phyloP scores from a whole-genome alignment of 768 basidiomycete genomes.

The Hydnum rufescens region DNA sequence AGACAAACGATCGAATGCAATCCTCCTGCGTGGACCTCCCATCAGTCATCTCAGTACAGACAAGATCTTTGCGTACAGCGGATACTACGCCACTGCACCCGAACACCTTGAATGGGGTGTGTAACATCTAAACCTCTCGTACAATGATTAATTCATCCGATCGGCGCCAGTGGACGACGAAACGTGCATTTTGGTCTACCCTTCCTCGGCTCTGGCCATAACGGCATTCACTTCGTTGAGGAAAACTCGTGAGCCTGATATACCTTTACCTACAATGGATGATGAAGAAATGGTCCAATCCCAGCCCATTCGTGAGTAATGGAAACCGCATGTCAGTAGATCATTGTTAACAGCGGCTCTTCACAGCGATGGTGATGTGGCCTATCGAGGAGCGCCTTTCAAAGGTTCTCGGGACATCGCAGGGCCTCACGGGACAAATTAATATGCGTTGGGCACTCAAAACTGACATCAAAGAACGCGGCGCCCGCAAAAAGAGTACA shows the following conservation, averaged over 20 bases:
- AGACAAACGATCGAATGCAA: slow-evolving; percentile 28
- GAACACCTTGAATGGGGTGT: slow-evolving; percentile 54
- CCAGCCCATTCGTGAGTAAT: background rate
- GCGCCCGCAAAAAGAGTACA: slow-evolving; percentile 48
- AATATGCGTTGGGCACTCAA: slow-evolving; percentile 56
- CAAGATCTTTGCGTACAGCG: slow-evolving; percentile 63
- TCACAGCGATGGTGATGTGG: slow-evolving; percentile 27
- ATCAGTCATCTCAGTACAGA: slow-evolving; percentile 58
- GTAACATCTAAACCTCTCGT: background rate
- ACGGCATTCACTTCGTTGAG: slow-evolving; percentile 8
- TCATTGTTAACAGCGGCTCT: background rate
- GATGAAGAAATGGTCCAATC: slow-evolving; percentile 20
- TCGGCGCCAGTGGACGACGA: slow-evolving; percentile 38
- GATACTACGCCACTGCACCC: slow-evolving; percentile 54
- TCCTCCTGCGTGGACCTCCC: slow-evolving; percentile 52
- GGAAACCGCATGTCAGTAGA: background rate
- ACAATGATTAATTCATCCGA: background rate
- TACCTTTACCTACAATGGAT: slow-evolving; percentile 19
- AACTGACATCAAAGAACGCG: slow-evolving; percentile 60
- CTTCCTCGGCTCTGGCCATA: slow-evolving; percentile 31
- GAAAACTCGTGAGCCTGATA: slow-evolving; percentile 12
- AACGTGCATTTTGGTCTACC: slow-evolving; percentile 62
- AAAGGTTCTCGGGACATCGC: slow-evolving; percentile 45
- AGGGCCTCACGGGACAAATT: slow-evolving; percentile 42
- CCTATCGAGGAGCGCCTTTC: slow-evolving; percentile 63